Evolutionary conservation across 2,329 filamentous ascomycete genomes (phyloP), one percentile per base, ranked within the genome.

Genomic region (Immersiporthe knoxdaviesiana): DNA sequence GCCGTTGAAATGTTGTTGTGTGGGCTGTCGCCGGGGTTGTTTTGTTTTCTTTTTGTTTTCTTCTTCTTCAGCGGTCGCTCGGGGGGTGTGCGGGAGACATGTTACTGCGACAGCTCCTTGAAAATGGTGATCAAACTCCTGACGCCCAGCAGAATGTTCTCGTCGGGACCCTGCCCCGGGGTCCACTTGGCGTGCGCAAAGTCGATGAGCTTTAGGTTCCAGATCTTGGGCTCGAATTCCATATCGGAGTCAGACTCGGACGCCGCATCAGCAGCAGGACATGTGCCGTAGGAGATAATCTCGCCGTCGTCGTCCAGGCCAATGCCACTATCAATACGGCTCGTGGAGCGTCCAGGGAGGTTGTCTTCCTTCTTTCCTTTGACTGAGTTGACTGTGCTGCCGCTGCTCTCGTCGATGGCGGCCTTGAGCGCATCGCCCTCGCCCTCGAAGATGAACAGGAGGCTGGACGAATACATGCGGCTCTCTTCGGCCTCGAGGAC

Each of bases 131-230:
- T 84, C 50, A 95, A 82, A 76, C 86, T 95, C 76, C 89, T 84
- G 71, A 97, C 88, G 0, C 94, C 94, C 47, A 83, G 82, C 41
- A 97, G 83, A 18, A 87, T 82, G 76, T 98, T 98, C 80, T 97
- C 91, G 78, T 99, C 96, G 0, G 92, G 91, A 0, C 95, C 95
- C 75, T 91, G 81, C 1, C 93, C 93, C 0, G 92, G 91, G 1
- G 89, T 91, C 90, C 91, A 98, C 63, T 84, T 82, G 14, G 96
- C 96, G 79, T 99, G 96, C 1, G 96, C 96, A 84, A 99, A 99
- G 79, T 99, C 96, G 74, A 99, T 99, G 72, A 99, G 85, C 77
- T 95, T 96, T 63, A 97, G 84, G 16, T 89, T 87, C 75, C 91
- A 93, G 58, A 97, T 87, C 74, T 90, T 90, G 0, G 91, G 91